Conservation (phyloP, 2,329 filamentous ascomycete species). For the Hypoxylon sp. region DNA sequence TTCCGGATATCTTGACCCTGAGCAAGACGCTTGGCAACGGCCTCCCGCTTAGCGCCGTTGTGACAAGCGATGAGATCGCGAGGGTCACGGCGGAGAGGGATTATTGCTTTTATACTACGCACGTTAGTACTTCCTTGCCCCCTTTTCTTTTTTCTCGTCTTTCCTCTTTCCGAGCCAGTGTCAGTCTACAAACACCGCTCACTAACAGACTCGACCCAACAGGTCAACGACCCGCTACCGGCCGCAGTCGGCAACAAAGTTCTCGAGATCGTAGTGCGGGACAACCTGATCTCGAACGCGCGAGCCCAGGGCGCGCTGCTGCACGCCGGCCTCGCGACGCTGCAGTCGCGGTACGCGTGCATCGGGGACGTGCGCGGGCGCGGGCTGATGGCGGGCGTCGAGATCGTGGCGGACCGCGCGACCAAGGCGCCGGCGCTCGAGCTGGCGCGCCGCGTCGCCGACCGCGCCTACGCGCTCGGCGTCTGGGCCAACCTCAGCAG, state of each 20-base stretch:
- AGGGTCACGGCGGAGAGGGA: constrained; percentile 55
- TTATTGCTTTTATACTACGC: constrained; percentile 67
- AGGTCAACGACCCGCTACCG: constrained; percentile 68
- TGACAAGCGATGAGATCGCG: constrained; percentile 63
- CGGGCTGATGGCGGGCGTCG: constrained; percentile 65
- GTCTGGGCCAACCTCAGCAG: constrained; percentile 65
- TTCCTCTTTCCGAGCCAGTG: too few species aligned
- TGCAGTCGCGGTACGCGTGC: constrained; percentile 63
- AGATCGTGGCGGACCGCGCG: constrained; percentile 61
- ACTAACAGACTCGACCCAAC: too few species aligned
- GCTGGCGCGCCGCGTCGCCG: constrained; percentile 56
- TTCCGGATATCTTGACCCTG: constrained; percentile 67
- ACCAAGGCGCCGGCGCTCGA: constrained; percentile 58
- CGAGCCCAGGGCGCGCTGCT: constrained; percentile 54
- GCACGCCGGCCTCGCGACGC: constrained; percentile 54
- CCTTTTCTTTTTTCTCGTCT: neutral
- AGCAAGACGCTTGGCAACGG: constrained; percentile 69
- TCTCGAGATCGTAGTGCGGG: constrained; percentile 66
- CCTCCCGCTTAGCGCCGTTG: constrained; percentile 64
- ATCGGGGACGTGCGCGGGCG: constrained; percentile 68
- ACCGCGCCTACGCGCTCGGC: constrained; percentile 58
- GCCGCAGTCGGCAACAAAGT: constrained; percentile 68
- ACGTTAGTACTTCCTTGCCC: constrained; percentile 53
- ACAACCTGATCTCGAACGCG: constrained; percentile 58
- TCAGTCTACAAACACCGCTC: too few species aligned